phyloP scores from a whole-genome alignment of 2,329 filamentous ascomycete genomes.

The Neopestalotiopsis sp. region DNA sequence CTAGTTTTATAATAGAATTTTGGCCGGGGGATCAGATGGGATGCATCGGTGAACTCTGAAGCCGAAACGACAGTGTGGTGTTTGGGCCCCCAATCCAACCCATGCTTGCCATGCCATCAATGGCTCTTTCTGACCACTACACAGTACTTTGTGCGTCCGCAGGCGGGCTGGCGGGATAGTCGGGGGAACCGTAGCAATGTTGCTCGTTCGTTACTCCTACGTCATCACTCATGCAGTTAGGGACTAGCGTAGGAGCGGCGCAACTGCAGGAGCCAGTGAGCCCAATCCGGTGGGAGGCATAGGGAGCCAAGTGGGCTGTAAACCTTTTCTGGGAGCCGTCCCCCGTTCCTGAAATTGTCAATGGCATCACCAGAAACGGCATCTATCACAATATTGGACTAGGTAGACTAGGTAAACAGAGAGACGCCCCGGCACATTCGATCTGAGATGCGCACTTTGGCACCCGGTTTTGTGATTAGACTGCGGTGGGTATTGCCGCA shows the following conservation, averaged over 20 bases:
- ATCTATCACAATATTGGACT: neutral
- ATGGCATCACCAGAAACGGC: slow-evolving; percentile 10
- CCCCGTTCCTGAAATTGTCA: slow-evolving; percentile 6
- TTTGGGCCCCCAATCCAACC: neutral
- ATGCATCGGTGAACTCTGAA: neutral
- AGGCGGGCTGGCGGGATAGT: slow-evolving; percentile 4
- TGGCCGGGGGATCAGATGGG: neutral
- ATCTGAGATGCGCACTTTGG: neutral
- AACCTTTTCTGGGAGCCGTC: slow-evolving; percentile 15
- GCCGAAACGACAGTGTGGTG: slow-evolving; percentile 13
- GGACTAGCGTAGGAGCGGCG: slow-evolving; percentile 16
- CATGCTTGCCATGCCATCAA: neutral
- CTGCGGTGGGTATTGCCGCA: neutral
- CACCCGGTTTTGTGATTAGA: neutral
- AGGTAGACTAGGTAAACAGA: neutral
- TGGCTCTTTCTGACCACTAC: neutral
- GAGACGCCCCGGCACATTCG: neutral
- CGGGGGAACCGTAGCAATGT: neutral
- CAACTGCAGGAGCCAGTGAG: neutral
- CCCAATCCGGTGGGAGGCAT: slow-evolving; percentile 11
- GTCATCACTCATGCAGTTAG: slow-evolving; percentile 17
- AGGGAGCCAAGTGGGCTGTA: slow-evolving; percentile 18
- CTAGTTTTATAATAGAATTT: slow-evolving; percentile 11
- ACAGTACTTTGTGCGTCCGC: neutral
- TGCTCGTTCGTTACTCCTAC: neutral